Evolutionary conservation across 2,329 filamentous ascomycete genomes (phyloP).

Genomic region (Scytalidium lignicola): DNA sequence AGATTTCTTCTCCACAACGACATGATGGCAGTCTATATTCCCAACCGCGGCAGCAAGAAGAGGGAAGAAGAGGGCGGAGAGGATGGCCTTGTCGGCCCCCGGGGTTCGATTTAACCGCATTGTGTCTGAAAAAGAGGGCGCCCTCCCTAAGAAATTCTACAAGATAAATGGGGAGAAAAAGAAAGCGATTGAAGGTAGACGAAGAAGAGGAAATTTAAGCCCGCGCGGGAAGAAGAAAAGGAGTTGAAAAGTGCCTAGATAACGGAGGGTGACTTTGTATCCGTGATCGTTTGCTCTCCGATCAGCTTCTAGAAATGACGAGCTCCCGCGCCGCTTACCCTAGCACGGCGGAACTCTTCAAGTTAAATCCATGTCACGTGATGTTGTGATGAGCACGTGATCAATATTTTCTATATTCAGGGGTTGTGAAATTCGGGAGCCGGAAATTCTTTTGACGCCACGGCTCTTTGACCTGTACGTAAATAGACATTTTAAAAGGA

Average conservation of each 20-base stretch:
- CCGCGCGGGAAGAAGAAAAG: too few relatives aligned
- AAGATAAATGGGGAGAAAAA: not conserved
- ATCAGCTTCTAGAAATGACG: not conserved
- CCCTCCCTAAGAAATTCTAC: not conserved
- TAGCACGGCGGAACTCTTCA: not conserved
- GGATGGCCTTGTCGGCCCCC: conserved; percentile 19
- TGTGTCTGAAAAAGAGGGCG: conserved; percentile 1
- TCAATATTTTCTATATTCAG: too few relatives aligned
- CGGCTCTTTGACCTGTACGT: too few relatives aligned
- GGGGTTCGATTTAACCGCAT: conserved; percentile 20
- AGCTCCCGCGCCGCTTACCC: not conserved
- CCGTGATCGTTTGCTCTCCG: not conserved
- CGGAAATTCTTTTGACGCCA: too few relatives aligned
- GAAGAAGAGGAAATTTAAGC: not conserved
- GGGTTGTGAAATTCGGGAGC: too few relatives aligned
- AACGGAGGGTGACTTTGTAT: not conserved
- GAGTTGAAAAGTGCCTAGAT: too few relatives aligned
- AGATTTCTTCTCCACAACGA: conserved; percentile 51
- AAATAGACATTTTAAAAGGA: too few relatives aligned
- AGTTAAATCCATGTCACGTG: not conserved
- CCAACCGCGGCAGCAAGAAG: conserved; percentile 27
- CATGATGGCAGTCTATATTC: conserved; percentile 57
- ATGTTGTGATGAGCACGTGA: too few relatives aligned
- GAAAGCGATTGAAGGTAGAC: not conserved
- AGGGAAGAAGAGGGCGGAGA: conserved; percentile 24